Conservation (phyloP, 2,329 filamentous ascomycete genomes). For the Trichoderma hamatum region DNA sequence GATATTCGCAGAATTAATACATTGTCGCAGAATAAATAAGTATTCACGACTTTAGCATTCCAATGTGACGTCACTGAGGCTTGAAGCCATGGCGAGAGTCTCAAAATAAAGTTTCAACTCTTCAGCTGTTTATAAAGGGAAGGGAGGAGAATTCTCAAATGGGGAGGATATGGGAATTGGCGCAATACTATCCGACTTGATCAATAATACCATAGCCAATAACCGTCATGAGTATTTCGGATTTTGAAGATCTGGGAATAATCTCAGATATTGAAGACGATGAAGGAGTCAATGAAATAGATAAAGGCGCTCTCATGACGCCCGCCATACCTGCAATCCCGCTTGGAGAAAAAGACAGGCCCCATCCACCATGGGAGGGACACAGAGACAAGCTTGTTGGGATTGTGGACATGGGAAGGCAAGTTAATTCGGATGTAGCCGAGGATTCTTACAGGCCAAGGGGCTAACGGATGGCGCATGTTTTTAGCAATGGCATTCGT, state of each 20-base stretch:
- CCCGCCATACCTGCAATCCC: not conserved
- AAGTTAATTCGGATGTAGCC: not conserved
- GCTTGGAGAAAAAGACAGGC: not conserved
- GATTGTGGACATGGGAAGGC: conserved; percentile 45
- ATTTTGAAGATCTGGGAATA: conserved; percentile 23
- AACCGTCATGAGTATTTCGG: conserved; percentile 8
- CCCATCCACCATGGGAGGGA: conserved; percentile 38
- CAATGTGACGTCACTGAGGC: conserved; percentile 24
- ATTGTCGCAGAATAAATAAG: not conserved
- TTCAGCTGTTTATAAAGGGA: conserved; percentile 14
- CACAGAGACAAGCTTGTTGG: conserved; percentile 37
- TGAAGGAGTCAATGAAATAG: not conserved
- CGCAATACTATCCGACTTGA: not conserved
- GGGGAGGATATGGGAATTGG: not conserved
- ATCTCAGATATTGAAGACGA: conserved; percentile 12
- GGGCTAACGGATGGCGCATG: conserved; percentile 17
- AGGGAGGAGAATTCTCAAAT: not conserved
- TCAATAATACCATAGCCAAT: not conserved
- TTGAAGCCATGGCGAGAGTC: not conserved
- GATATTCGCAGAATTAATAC: not conserved
- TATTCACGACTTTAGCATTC: not conserved
- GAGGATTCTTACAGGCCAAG: too few species aligned
- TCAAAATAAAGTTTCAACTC: conserved; percentile 14
- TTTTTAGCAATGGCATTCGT: conserved; percentile 67
- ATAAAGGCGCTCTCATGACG: not conserved